Conservation (phyloP, 495 filamentous ascomycete genomes). For the Opeltia flavorubescens region DNA sequence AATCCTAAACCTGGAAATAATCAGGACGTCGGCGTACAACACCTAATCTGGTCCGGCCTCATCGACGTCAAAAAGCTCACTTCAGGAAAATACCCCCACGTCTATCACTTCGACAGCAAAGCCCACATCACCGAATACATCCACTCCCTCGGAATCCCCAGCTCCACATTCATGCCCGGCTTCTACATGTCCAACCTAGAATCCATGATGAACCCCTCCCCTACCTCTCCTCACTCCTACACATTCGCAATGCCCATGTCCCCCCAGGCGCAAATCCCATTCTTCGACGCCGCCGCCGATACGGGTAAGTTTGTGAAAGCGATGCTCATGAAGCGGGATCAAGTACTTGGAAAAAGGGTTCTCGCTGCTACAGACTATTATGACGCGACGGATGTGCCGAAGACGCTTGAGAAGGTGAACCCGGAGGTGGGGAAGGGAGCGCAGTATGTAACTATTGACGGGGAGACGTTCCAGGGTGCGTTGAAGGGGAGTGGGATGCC, state of each 20-base stretch:
- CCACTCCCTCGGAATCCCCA: slow-evolving; percentile 28
- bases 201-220: no score
- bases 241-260: slow-evolving; percentile 31
- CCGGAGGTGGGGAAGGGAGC: background rate
- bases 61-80: no score
- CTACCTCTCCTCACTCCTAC: slow-evolving; percentile 20
- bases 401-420: no score
- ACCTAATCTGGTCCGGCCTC: no score
- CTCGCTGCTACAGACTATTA: slow-evolving; percentile 36
- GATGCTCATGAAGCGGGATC: slow-evolving; percentile 19
- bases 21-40: slow-evolving; percentile 11
- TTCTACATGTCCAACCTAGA: slow-evolving; percentile 43
- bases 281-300: slow-evolving; percentile 38
- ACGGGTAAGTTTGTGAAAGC: slow-evolving; percentile 42
- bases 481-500: background rate
- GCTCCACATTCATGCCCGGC: slow-evolving; percentile 44
- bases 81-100: slow-evolving; percentile 31
- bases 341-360: slow-evolving; percentile 14
- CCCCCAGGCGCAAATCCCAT: slow-evolving; percentile 28
- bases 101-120: slow-evolving; percentile 51
- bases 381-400: slow-evolving; percentile 30
- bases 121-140: slow-evolving; percentile 45
- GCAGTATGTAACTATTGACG: background rate
- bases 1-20: no score
- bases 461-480: background rate